phyloP scores from a whole-genome alignment of 371 early-diverging fungal genomes.

The Zancudomyces culisetae region DNA sequence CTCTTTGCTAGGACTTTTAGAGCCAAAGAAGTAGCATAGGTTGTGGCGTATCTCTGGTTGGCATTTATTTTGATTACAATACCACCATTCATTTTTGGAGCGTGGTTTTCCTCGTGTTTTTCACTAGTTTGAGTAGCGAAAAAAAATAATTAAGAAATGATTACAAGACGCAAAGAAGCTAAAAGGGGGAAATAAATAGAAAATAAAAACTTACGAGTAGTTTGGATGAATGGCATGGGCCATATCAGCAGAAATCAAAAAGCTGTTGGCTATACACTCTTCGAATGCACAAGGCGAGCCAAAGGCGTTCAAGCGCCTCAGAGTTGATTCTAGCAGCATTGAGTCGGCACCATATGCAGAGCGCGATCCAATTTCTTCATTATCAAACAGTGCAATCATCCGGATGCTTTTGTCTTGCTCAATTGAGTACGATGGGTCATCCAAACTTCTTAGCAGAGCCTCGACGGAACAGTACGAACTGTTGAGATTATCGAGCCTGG shows the following conservation, averaged over 20 bases:
- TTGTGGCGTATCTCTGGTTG: constrained; percentile 92
- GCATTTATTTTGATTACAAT: constrained; percentile 90
- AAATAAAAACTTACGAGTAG: constrained; percentile 25
- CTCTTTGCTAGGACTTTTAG: constrained; percentile 60
- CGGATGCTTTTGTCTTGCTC: constrained; percentile 53
- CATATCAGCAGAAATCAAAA: constrained; percentile 83
- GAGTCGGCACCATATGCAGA: constrained; percentile 92
- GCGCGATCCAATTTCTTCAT: constrained; percentile 94
- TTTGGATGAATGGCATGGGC: constrained; percentile 90
- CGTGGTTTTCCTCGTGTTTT: constrained; percentile 74
- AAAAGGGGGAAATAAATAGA: constrained; percentile 5
- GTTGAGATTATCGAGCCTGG: constrained; percentile 87
- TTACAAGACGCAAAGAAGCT: constrained; percentile 1
- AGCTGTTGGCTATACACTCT: constrained; percentile 62
- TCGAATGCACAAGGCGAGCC: constrained; percentile 37
- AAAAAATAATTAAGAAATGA: background rate
- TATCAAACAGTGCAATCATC: constrained; percentile 81
- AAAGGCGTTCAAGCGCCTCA: constrained; percentile 34
- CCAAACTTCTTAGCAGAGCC: constrained; percentile 20
- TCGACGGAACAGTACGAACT: constrained; percentile 74
- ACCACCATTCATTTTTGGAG: constrained; percentile 81
- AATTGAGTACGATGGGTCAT: constrained; percentile 23
- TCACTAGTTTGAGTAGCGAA: constrained; percentile 12
- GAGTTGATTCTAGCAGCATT: constrained; percentile 51
- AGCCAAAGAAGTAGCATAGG: constrained; percentile 62